Conservation (phyloP, 2,329 filamentous ascomycete genomes). For the Emericellopsis cladophorae region DNA sequence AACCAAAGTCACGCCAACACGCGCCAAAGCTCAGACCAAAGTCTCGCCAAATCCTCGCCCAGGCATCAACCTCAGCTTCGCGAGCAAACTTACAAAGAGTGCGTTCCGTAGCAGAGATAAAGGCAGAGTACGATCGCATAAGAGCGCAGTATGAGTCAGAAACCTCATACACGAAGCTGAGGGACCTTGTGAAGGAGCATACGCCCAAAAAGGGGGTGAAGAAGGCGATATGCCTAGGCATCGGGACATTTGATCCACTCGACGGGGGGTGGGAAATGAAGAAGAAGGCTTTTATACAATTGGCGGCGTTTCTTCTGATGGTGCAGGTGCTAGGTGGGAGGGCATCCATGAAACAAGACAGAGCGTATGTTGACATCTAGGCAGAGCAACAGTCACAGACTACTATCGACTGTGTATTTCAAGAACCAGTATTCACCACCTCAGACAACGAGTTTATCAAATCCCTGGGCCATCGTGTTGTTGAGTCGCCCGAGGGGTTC, state of each 20-base stretch:
- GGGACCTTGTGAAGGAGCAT: neutral
- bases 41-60: too few relatives aligned
- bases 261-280: conserved; percentile 31
- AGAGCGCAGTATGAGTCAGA: conserved; percentile 2
- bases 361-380: neutral
- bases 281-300: conserved; percentile 35
- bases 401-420: conserved; percentile 32
- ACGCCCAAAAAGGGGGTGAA: conserved; percentile 3
- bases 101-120: conserved; percentile 1
- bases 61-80: too few relatives aligned
- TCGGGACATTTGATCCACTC: conserved; percentile 40
- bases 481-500: conserved; percentile 40
- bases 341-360: neutral
- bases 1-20: conserved; percentile 6
- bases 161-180: conserved; percentile 1
- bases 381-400: neutral
- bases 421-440: conserved; percentile 39
- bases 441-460: conserved; percentile 38
- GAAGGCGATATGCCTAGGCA: conserved; percentile 38
- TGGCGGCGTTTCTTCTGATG: conserved; percentile 37
- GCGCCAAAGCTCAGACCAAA: neutral
- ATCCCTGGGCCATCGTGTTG: conserved; percentile 37
- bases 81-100: neutral
- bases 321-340: conserved; percentile 27
- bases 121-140: conserved; percentile 2